Evolutionary conservation across 164 flowering plant genomes (phyloP).

Genomic region (Stephania japonica): DNA sequence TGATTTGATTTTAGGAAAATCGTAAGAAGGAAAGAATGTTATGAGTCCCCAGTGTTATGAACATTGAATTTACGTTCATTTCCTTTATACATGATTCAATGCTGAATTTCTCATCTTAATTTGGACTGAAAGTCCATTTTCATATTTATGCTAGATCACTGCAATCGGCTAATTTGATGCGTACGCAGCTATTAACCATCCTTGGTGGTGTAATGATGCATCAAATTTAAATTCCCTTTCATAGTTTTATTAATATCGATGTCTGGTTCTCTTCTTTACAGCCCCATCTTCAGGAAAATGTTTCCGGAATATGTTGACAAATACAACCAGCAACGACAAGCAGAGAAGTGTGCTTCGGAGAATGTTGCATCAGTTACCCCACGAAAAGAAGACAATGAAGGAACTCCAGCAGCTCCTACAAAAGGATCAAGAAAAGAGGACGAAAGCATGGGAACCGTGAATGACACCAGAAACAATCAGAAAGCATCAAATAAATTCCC

Average conservation of each 20-base stretch:
- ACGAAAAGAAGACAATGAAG: background rate
- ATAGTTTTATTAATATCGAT: background rate
- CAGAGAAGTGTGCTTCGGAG: too few relatives aligned
- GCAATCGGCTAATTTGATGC: background rate
- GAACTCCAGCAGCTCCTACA: conserved; percentile 20
- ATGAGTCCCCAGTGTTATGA: background rate
- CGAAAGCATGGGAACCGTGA: conserved; percentile 24
- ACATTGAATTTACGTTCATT: background rate
- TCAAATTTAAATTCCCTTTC: too few relatives aligned
- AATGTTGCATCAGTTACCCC: too few relatives aligned
- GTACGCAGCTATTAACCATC: background rate
- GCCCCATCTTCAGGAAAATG: conserved; percentile 68
- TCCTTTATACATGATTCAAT: background rate
- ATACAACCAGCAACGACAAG: conserved; percentile 36
- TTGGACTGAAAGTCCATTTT: background rate
- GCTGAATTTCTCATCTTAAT: too few relatives aligned
- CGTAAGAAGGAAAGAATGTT: background rate
- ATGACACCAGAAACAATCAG: conserved; percentile 32
- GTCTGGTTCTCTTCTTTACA: conserved; percentile 22
- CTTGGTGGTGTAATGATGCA: too few relatives aligned
- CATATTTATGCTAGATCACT: background rate
- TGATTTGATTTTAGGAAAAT: background rate
- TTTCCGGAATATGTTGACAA: conserved; percentile 72
- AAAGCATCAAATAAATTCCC: conserved; percentile 48
- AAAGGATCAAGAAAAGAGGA: conserved; percentile 25